Evolutionary conservation across 2,329 filamentous ascomycete genomes (phyloP).

Genomic region (Dactylella cylindrospora): DNA sequence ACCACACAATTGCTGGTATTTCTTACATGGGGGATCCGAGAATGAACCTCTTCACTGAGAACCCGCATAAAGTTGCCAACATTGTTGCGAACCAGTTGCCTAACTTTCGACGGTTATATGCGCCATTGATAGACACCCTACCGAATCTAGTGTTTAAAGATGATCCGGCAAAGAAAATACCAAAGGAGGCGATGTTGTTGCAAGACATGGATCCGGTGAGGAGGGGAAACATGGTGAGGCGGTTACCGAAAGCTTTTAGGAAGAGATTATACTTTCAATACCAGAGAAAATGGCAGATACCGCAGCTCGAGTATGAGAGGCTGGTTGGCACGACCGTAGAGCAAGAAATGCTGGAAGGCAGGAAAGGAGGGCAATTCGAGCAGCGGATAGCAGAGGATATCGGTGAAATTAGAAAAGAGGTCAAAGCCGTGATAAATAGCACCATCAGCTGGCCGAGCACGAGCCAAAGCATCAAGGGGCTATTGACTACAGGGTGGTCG

Average conservation of each 20-base stretch:
- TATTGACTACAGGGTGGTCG: conserved; percentile 72
- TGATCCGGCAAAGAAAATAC: conserved; percentile 57
- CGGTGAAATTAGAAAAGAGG: conserved; percentile 67
- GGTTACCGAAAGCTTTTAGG: conserved; percentile 82
- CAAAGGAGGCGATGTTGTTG: conserved; percentile 64
- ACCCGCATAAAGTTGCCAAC: conserved; percentile 87
- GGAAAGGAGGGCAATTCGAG: conserved; percentile 80
- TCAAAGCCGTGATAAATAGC: conserved; percentile 75
- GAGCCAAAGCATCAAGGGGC: conserved; percentile 79
- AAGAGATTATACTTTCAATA: conserved; percentile 92
- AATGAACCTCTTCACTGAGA: conserved; percentile 86
- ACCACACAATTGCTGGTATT: conserved; percentile 85
- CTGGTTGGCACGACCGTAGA: conserved; percentile 79
- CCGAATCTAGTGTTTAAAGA: conserved; percentile 80
- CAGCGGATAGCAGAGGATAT: conserved; percentile 74
- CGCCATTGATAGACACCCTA: conserved; percentile 81
- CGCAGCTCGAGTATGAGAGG: conserved; percentile 75
- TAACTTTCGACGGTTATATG: conserved; percentile 89
- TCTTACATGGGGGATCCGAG: conserved; percentile 96
- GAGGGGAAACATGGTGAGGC: conserved; percentile 92
- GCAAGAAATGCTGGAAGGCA: conserved; percentile 68
- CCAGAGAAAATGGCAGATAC: conserved; percentile 84
- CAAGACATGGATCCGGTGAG: conserved; percentile 93
- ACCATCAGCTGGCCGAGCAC: conserved; percentile 93
- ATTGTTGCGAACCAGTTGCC: conserved; percentile 89